Conservation (phyloP, 306 rosid species). For the Adenanthera pavonina region DNA sequence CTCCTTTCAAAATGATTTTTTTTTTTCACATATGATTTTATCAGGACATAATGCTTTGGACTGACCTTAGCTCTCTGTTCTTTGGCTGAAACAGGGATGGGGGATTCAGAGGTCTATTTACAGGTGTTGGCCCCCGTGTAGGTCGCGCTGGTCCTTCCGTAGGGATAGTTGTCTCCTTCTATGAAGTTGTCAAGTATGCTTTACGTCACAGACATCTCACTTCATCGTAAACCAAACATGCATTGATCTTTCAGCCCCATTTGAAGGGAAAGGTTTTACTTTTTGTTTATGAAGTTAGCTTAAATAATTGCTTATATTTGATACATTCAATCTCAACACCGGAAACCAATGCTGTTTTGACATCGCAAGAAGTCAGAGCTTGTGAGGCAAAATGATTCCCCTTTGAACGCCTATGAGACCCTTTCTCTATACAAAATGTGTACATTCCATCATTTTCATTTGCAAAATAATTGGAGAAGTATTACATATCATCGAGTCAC, state of each 20-base stretch:
- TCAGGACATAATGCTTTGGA: conserved; percentile 1
- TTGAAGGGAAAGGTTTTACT: conserved; percentile 22
- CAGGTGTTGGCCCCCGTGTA: conserved; percentile 85
- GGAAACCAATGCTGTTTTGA: conserved; percentile 27
- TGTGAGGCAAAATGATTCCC: conserved; percentile 12
- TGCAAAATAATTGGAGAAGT: background rate
- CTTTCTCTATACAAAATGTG: background rate
- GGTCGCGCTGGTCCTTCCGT: conserved; percentile 94
- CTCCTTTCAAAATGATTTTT: background rate
- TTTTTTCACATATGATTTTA: too few species aligned
- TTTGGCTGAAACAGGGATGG: conserved; percentile 76
- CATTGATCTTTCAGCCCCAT: conserved; percentile 14
- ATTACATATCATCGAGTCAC: background rate
- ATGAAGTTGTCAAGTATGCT: conserved; percentile 83
- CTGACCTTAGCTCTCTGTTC: conserved; percentile 29
- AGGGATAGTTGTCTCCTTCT: conserved; percentile 89
- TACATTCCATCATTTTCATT: conserved; percentile 23
- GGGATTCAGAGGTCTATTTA: conserved; percentile 75
- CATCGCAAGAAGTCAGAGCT: conserved; percentile 38
- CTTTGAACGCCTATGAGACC: background rate
- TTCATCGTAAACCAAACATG: conserved; percentile 40
- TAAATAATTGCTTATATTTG: conserved; percentile 21
- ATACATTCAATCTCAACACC: conserved; percentile 8
- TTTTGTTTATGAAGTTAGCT: conserved; percentile 30
- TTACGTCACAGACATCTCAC: conserved; percentile 50